These are phyloP conservation scores for Aspergillus eucalypticola DNA, from an alignment of 2,329 filamentous ascomycete species.

Conservation along the genomic window DNA sequence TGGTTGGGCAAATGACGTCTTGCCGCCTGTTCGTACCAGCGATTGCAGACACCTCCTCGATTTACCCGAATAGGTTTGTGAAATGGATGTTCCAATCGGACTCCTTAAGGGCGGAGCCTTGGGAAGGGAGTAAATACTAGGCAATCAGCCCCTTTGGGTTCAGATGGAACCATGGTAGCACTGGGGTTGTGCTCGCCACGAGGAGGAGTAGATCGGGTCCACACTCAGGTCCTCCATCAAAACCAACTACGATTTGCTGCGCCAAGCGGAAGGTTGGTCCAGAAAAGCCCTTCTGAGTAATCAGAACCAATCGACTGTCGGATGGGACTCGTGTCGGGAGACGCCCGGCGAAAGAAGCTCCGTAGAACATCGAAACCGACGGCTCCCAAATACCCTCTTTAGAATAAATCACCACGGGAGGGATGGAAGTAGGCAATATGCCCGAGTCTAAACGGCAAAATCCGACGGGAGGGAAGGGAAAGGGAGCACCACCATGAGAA, in stretches of 20 bases:
- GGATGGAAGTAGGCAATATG: background rate
- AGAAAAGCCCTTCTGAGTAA: slow-evolving; percentile 1
- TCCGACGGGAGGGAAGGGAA: background rate
- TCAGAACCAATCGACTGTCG: background rate
- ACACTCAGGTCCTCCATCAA: slow-evolving; percentile 12
- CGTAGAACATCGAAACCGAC: background rate
- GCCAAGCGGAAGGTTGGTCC: background rate
- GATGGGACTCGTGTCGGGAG: background rate
- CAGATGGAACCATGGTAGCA: slow-evolving; percentile 18
- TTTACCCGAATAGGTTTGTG: slow-evolving; percentile 4
- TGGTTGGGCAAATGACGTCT: slow-evolving; percentile 14
- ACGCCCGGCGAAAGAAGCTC: background rate
- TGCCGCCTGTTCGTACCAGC: slow-evolving; percentile 11
- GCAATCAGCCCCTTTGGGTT: background rate
- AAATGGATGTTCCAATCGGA: slow-evolving; percentile 7
- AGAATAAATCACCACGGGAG: background rate
- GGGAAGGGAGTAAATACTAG: background rate
- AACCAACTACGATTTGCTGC: slow-evolving; percentile 14
- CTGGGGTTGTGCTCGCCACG: slow-evolving; percentile 19
- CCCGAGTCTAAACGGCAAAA: background rate
- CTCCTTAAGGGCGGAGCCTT: background rate
- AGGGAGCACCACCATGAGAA: background rate
- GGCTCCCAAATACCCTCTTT: background rate
- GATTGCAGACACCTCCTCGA: slow-evolving; percentile 9
- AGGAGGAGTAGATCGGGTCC: slow-evolving; percentile 21